Evolutionary conservation across 163 green algal genomes (phyloP).

Genomic region (Chlamydomonas reinhardtii): DNA sequence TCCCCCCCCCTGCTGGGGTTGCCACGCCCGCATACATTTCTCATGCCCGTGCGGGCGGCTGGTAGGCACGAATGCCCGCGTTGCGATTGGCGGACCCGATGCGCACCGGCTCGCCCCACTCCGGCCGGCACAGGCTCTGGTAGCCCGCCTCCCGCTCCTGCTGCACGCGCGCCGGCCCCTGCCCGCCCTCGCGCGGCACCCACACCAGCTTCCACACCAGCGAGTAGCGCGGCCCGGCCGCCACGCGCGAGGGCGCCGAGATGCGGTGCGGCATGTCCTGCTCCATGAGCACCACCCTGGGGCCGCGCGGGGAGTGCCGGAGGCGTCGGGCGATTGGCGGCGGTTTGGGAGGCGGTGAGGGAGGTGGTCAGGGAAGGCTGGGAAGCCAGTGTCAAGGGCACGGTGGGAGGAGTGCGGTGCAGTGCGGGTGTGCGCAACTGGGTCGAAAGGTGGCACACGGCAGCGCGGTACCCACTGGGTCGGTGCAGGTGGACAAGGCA

Average conservation of each 20-base stretch:
- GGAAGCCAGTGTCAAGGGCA: no score
- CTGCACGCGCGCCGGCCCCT: not conserved
- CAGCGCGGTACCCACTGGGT: no score
- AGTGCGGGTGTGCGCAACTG: no score
- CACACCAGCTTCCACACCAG: slow-evolving; percentile 84
- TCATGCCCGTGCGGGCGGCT: not conserved
- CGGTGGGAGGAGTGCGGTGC: no score
- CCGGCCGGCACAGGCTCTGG: slow-evolving; percentile 50
- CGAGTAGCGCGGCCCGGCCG: slow-evolving; percentile 74
- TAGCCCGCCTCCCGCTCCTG: not conserved
- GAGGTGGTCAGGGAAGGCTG: no score
- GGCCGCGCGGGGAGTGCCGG: not conserved
- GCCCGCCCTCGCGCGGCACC: slow-evolving; percentile 16
- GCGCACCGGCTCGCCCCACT: slow-evolving; percentile 60
- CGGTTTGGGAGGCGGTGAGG: no score
- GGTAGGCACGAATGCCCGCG: not conserved
- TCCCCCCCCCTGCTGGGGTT: no score
- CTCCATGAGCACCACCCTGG: slow-evolving; percentile 80
- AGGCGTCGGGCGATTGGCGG: not conserved
- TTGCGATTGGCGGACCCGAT: slow-evolving; percentile 50
- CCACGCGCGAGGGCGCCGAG: slow-evolving; percentile 62
- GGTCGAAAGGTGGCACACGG: no score
- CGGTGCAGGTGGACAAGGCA: no score
- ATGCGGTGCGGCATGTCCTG: slow-evolving; percentile 85
- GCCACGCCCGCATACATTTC: not conserved